Percentiles rank a stretch among this genome's conserved stretches.
phyloP scores from a whole-genome alignment of 371 early-diverging fungal genomes.

The Apophysomyces trapeziformis region DNA sequence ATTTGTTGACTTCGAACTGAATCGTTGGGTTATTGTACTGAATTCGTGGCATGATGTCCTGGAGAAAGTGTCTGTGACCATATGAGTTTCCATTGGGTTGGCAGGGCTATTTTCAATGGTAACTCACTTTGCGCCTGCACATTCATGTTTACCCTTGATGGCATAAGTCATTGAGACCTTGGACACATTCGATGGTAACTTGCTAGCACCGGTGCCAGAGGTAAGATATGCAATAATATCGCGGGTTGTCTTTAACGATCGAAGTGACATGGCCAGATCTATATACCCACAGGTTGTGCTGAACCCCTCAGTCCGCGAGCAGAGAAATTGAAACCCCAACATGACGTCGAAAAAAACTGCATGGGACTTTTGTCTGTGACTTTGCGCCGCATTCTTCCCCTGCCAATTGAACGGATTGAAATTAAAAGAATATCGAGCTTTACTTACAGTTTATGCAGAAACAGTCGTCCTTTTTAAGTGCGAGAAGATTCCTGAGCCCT shows the following conservation, averaged over 20 bases:
- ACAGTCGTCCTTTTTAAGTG: too few species aligned
- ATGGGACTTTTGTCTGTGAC: too few species aligned
- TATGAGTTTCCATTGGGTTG: neutral
- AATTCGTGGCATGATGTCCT: slow-evolving; percentile 64
- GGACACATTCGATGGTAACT: slow-evolving; percentile 53
- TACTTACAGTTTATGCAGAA: too few species aligned
- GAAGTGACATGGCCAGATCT: slow-evolving; percentile 36
- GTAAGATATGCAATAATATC: slow-evolving; percentile 37
- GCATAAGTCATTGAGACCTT: slow-evolving; percentile 63
- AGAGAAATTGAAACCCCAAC: too few species aligned
- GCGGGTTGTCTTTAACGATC: slow-evolving; percentile 42
- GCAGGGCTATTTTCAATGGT: neutral
- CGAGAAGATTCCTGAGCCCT: too few species aligned
- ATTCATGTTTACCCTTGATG: slow-evolving; percentile 55
- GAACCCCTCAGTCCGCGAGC: too few species aligned
- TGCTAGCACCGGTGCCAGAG: slow-evolving; percentile 57
- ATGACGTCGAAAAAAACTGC: too few species aligned
- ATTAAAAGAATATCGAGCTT: too few species aligned
- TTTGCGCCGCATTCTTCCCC: too few species aligned
- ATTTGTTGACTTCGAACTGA: slow-evolving; percentile 55
- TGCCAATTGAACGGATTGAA: too few species aligned
- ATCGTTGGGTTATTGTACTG: slow-evolving; percentile 66
- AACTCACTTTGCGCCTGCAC: slow-evolving; percentile 63
- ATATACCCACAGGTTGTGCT: too few species aligned
- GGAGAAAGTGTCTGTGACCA: slow-evolving; percentile 57